Evolutionary conservation across 139 green algal species (phyloP).

Genomic region (Chlamydomonas incerta): DNA sequence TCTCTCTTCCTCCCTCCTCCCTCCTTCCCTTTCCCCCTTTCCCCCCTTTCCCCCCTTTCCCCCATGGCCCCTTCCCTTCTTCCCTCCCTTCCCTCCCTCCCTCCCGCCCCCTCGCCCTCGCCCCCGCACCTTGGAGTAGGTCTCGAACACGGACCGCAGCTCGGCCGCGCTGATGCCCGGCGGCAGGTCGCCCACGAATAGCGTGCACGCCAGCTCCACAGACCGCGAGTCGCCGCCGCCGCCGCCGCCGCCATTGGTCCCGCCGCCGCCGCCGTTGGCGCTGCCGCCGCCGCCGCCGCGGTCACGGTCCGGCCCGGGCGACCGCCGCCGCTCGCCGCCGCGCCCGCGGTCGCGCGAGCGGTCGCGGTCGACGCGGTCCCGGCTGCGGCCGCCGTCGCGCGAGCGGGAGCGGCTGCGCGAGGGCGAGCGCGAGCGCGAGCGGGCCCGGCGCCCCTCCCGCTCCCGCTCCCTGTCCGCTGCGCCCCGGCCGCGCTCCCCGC

Average conservation of each 20-base stretch:
- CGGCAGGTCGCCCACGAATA: conserved; percentile 36
- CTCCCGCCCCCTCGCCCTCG: too few relatives aligned
- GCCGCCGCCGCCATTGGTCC: background rate
- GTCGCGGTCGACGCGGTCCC: background rate
- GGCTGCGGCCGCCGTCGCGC: background rate
- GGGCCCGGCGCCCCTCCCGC: background rate
- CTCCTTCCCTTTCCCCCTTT: background rate
- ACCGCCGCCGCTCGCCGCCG: background rate
- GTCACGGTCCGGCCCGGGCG: background rate
- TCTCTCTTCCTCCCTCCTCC: background rate
- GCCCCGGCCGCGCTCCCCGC: too few relatives aligned
- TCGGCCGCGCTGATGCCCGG: background rate
- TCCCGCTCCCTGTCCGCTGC: background rate
- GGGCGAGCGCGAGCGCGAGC: too few relatives aligned
- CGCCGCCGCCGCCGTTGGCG: background rate
- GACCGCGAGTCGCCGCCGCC: background rate
- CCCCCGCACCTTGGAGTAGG: conserved; percentile 12
- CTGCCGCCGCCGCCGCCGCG: background rate
- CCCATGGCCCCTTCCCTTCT: too few relatives aligned
- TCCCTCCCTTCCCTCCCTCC: too few relatives aligned
- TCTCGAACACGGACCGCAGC: conserved; percentile 7
- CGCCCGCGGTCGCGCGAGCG: background rate
- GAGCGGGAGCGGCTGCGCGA: too few relatives aligned
- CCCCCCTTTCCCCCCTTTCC: too few relatives aligned
- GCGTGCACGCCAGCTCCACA: conserved; percentile 21